Evolutionary conservation across 225 moss, liverwort and hornwort species (phyloP), one percentile per base, ranked within the genome.

Genomic region (Anthoceros angustus): DNA sequence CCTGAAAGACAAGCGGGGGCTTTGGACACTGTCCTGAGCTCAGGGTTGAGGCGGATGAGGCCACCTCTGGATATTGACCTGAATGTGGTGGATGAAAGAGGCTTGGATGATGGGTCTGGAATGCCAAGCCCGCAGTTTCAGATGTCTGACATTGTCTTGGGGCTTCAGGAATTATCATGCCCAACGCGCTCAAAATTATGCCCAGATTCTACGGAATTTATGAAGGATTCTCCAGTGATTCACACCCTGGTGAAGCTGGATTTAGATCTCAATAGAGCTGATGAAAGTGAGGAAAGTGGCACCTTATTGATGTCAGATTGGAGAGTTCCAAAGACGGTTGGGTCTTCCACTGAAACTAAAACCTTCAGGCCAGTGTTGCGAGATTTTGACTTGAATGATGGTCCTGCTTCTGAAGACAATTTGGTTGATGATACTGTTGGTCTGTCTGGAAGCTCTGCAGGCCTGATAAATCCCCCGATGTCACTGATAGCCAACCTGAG

Each of bases 321-420:
- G 64, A 75, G 83, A 46, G 67, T 74, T 32, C 18, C 82, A 62
- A 85, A 88, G 67, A 77, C 80, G 21, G 70, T 85, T 26, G 82
- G 74, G 25, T 83, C 90, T 40, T 82, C 88, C 26, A 82, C 85
- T 5, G 80, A 78, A 32, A 86, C 85, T 73, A 89, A 82, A 72
- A 84, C 87, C 20, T 85, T 71, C 38, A 80, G 87, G 32, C 83
- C 86, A 61, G 78, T 85, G 39, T 74, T 98, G 74, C 67, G 65
- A 41, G 89, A 98, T 70, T 88, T 98, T 43, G 95, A 98, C 74
- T 74, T 98, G 15, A 98, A 98, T 67, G 88, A 98, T 66, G 95
- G 95, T 5, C 95, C 91, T 25, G 55, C 55, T 55, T 55, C 55
- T 7, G 55, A 55, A 18, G 55, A 55, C 14, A 18, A n/a, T 23